phyloP scores from a whole-genome alignment of 495 filamentous ascomycete genomes.

The Penicillium cinerascens region DNA sequence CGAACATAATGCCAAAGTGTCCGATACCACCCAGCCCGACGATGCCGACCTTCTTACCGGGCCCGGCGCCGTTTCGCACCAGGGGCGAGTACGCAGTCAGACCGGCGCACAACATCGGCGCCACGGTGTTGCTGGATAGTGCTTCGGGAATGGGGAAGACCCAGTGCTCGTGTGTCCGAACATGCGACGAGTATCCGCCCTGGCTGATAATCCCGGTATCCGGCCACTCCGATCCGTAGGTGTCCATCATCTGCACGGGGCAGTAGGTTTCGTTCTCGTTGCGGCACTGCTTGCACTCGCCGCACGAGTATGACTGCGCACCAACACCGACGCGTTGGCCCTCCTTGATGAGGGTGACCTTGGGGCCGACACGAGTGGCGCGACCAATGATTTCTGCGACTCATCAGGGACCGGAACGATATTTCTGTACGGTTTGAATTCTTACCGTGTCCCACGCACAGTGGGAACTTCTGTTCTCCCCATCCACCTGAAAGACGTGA shows the following conservation, averaged over 20 bases:
- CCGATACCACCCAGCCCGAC: conserved; percentile 77
- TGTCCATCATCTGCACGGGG: conserved; percentile 57
- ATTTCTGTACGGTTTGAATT: neutral
- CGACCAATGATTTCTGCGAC: conserved; percentile 62
- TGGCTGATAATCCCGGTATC: conserved; percentile 59
- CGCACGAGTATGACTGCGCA: conserved; percentile 69
- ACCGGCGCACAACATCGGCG: conserved; percentile 88
- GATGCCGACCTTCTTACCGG: conserved; percentile 78
- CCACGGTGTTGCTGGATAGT: conserved; percentile 62
- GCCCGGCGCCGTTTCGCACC: conserved; percentile 66
- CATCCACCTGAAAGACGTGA: conserved; percentile 52
- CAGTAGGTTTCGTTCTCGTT: conserved; percentile 79
- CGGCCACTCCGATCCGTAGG: conserved; percentile 63
- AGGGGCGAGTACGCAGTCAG: conserved; percentile 78
- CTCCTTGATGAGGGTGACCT: conserved; percentile 62
- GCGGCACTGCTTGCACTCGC: conserved; percentile 65
- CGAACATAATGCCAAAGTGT: conserved; percentile 69
- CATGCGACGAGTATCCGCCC: conserved; percentile 65
- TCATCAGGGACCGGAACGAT: neutral
- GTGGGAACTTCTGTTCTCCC: conserved; percentile 64
- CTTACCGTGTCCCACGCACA: conserved; percentile 65
- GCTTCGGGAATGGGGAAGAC: conserved; percentile 75
- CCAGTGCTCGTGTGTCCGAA: conserved; percentile 73
- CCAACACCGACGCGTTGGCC: conserved; percentile 80
- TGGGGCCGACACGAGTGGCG: conserved; percentile 65